These are phyloP conservation scores for Chrysophaeum taylorii DNA, from an alignment of 352 stramenopile species.

Conservation along the genomic window DNA sequence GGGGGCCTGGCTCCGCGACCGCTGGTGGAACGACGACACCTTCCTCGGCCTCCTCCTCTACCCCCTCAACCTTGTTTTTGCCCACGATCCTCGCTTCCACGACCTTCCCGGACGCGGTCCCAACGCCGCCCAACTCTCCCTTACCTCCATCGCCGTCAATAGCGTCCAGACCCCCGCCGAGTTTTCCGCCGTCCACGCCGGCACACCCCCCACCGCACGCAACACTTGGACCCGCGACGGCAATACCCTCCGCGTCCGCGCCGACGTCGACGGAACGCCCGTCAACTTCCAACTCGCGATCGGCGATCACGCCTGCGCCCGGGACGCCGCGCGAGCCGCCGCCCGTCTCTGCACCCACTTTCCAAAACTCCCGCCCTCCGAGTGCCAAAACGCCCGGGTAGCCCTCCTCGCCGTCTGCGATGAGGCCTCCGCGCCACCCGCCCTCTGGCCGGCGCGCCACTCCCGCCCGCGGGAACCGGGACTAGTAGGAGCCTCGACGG, in stretches of 20 bases:
- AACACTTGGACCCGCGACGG: neutral
- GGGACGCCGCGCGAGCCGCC: too few relatives aligned
- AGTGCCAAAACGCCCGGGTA: too few relatives aligned
- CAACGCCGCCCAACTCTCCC: neutral
- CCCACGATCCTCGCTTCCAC: slow-evolving; percentile 3
- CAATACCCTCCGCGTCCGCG: neutral
- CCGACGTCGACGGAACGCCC: neutral
- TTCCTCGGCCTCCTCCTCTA: slow-evolving; percentile 1
- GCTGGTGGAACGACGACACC: neutral
- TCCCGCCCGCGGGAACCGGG: too few relatives aligned
- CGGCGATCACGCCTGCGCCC: too few relatives aligned
- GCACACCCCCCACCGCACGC: neutral
- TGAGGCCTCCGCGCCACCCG: too few relatives aligned
- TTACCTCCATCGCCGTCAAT: slow-evolving; percentile 1
- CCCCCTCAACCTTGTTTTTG: neutral
- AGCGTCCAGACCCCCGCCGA: slow-evolving; percentile 3
- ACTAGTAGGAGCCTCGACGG: too few relatives aligned
- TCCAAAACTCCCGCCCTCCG: too few relatives aligned
- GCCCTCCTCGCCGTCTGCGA: too few relatives aligned
- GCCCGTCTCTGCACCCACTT: too few relatives aligned
- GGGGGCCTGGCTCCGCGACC: neutral
- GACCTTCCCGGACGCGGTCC: slow-evolving; percentile 3
- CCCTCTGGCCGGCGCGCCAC: too few relatives aligned
- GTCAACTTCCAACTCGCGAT: neutral
- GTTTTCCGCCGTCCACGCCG: neutral